Conservation (phyloP, 1,139 yeast genomes). For the Zygoascus hellenicus region DNA sequence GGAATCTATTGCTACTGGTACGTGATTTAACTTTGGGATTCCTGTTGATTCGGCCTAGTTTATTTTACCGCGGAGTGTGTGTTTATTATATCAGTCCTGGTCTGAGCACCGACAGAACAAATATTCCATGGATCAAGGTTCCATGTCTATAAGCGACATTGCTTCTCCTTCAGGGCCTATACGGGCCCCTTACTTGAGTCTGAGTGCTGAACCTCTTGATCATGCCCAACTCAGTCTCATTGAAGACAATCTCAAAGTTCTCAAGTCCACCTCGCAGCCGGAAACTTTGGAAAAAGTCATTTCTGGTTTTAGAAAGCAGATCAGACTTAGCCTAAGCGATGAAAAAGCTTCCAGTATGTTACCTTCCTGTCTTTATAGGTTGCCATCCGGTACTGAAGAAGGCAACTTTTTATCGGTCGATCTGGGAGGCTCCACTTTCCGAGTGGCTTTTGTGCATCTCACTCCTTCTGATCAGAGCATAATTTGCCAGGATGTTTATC, state of each 20-base stretch:
- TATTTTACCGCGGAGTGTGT: no score
- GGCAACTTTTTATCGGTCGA: constrained; percentile 81
- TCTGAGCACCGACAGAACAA: no score
- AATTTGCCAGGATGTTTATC: constrained; percentile 37
- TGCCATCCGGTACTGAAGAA: constrained; percentile 68
- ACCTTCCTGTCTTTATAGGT: constrained; percentile 65
- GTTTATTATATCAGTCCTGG: no score
- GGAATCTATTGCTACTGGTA: no score
- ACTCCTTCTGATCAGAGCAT: constrained; percentile 38
- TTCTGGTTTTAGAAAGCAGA: constrained; percentile 6
- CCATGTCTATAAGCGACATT: no score
- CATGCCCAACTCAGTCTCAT: background rate
- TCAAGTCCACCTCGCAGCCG: constrained; percentile 3
- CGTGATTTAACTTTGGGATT: no score
- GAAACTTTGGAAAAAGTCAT: constrained; percentile 19
- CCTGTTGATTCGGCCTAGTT: no score
- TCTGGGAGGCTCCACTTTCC: constrained; percentile 79
- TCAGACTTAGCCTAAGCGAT: constrained; percentile 13
- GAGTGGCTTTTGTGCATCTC: constrained; percentile 72
- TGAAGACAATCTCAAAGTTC: background rate
- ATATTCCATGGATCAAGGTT: no score
- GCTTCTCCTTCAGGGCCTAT: no score
- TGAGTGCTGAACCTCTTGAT: no score
- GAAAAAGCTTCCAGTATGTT: constrained; percentile 44
- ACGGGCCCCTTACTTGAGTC: no score